These are phyloP conservation scores for Acacia acuminata DNA, from an alignment of 306 rosid species.

Conservation along the genomic window DNA sequence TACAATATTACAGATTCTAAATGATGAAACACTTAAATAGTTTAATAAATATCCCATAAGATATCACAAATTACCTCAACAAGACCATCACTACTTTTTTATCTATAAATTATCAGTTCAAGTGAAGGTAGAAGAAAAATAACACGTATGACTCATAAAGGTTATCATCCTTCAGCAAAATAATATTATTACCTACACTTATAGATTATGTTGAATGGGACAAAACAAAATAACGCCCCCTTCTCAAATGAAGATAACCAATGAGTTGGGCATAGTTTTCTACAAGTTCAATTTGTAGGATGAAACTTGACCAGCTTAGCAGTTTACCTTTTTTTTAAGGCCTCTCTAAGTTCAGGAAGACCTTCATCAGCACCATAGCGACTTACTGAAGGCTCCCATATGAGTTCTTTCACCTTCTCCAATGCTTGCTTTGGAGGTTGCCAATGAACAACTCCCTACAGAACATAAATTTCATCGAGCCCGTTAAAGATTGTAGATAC, in stretches of 20 bases:
- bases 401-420: constrained; percentile 79
- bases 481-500: background rate
- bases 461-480: constrained; percentile 14
- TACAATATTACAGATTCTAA: background rate
- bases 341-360: constrained; percentile 81
- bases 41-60: background rate
- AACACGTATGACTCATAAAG: background rate
- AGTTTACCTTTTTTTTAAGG: constrained; percentile 67
- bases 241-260: constrained; percentile 1
- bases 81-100: background rate
- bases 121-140: background rate
- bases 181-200: background rate
- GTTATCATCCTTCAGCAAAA: constrained; percentile 9
- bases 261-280: constrained; percentile 7
- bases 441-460: constrained; percentile 96
- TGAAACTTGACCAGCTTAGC: background rate
- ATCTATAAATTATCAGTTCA: background rate
- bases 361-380: constrained; percentile 94
- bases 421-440: constrained; percentile 88
- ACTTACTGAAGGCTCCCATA: constrained; percentile 59
- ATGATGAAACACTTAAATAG: background rate
- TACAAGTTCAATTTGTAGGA: background rate
- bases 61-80: background rate
- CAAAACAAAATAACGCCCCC: background rate
- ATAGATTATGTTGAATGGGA: background rate